Evolutionary conservation across 495 filamentous ascomycete species (phyloP).

Genomic region (Aspergillus mulundensis): DNA sequence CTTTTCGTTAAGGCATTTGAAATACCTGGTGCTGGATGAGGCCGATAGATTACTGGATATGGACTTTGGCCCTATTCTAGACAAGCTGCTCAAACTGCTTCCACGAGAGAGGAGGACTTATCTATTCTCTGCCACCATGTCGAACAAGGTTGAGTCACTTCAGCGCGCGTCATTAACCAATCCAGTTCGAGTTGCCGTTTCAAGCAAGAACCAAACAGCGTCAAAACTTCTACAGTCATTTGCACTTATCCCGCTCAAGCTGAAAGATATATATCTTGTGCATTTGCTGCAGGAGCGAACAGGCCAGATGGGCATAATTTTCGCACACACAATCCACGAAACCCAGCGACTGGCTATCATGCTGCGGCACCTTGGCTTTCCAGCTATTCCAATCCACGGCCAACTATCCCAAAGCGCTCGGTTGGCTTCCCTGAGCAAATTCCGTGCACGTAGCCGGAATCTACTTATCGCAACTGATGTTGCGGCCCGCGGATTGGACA

Average conservation of each 20-base stretch:
- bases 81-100: constrained; percentile 88
- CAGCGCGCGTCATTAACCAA: constrained; percentile 83
- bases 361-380: constrained; percentile 72
- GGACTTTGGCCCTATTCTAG: constrained; percentile 88
- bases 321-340: constrained; percentile 90
- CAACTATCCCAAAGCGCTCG: constrained; percentile 81
- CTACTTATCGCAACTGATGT: constrained; percentile 97
- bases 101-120: constrained; percentile 65
- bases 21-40: constrained; percentile 93
- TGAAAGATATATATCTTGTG: constrained; percentile 89
- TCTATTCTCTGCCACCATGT: constrained; percentile 93
- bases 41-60: constrained; percentile 89
- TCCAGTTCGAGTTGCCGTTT: constrained; percentile 73
- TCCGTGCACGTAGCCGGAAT: constrained; percentile 66
- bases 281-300: constrained; percentile 79
- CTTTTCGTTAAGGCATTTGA: constrained; percentile 72
- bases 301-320: constrained; percentile 82
- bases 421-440: constrained; percentile 81
- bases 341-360: constrained; percentile 80
- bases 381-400: constrained; percentile 88
- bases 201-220: constrained; percentile 81
- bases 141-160: constrained; percentile 83
- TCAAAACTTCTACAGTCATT: constrained; percentile 77
- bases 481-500: constrained; percentile 90
- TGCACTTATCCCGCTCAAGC: constrained; percentile 78